Conservation (phyloP, 176 grass and related monocot species). For the barley (Hordeum vulgare) region DNA sequence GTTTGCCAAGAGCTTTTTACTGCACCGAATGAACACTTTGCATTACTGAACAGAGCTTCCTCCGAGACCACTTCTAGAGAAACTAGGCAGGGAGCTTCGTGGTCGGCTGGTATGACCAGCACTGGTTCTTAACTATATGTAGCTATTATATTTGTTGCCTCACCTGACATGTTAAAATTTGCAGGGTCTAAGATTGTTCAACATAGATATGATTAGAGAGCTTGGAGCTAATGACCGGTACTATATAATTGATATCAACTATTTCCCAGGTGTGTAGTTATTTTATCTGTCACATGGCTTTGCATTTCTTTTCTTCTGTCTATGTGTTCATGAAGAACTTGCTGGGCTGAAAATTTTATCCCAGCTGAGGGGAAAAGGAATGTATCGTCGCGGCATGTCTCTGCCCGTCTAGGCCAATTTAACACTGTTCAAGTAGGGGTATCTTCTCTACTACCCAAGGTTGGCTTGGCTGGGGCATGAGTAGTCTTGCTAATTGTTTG, state of each 20-base stretch:
- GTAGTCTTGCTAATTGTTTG: slow-evolving; percentile 1
- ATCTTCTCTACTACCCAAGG: background rate
- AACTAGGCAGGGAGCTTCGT: slow-evolving; percentile 68
- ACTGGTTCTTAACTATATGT: background rate
- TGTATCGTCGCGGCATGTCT: background rate
- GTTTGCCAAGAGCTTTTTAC: background rate
- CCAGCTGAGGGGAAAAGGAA: background rate
- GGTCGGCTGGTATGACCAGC: slow-evolving; percentile 51
- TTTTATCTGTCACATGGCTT: background rate
- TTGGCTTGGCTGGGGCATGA: slow-evolving; percentile 1
- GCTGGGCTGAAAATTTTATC: background rate
- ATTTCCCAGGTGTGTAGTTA: slow-evolving; percentile 70
- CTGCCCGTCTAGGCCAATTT: background rate
- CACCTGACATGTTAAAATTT: slow-evolving; percentile 12
- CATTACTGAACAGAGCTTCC: slow-evolving; percentile 60
- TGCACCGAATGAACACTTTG: slow-evolving; percentile 3
- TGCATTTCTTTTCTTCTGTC: slow-evolving; percentile 24
- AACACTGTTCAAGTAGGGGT: slow-evolving; percentile 6
- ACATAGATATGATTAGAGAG: slow-evolving; percentile 86
- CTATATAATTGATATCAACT: slow-evolving; percentile 98
- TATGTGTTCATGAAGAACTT: slow-evolving; percentile 7
- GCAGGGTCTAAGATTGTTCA: slow-evolving; percentile 85
- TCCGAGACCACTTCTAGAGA: slow-evolving; percentile 77
- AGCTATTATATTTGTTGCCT: slow-evolving; percentile 12
- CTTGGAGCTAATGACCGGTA: slow-evolving; percentile 77